Evolutionary conservation across 768 basidiomycete species (phyloP), one percentile per base, ranked within the genome.

Genomic region (Termitomyces sp.): DNA sequence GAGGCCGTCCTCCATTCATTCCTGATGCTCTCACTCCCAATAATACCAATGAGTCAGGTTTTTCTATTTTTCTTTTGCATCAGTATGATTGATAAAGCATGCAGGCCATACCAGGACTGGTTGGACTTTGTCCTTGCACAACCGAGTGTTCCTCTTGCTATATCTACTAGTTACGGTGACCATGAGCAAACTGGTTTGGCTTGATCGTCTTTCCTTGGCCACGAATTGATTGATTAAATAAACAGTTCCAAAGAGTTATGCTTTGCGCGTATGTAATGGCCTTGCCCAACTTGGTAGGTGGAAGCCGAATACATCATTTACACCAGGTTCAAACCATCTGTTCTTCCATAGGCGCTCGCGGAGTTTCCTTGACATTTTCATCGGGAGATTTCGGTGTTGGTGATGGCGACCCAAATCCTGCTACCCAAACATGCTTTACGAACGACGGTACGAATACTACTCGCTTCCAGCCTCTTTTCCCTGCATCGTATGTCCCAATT

Each of bases 361-460:
- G 90, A n/a, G 76, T 85, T 20, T 83, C 87, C 8, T 44, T 91
- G 16, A 67, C 84, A 41, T 88, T 88, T 71, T 77, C 83, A 14
- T 86, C 85, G 23, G 88, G 88, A 26, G 88, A 91, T 62, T 68
- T 67, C 18, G 89, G 89, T 20, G 89, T 89, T n/a, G 88, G 89
- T 4, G 88, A 86, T 66, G 78, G 80, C 26, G 40, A 71, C 81
- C 50, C 79, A 0, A 58, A 87, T 66, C 84, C 84, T 18, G 71
- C 72, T 0, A 82, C 75, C 6, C 80, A 84, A 55, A 33, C 67
- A 38, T 91, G 89, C 66, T 68, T 75, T 56, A 78, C 84, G 1
- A 89, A 89, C 64, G 78, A 85, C 61, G 86, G 83, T 5, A 68
- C 61, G 14, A 87, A 86, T 64, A 66, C 55, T 14, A 82, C 81